Conservation (phyloP, 1,284 basidiomycete species). For the Retiboletus fuscus region DNA sequence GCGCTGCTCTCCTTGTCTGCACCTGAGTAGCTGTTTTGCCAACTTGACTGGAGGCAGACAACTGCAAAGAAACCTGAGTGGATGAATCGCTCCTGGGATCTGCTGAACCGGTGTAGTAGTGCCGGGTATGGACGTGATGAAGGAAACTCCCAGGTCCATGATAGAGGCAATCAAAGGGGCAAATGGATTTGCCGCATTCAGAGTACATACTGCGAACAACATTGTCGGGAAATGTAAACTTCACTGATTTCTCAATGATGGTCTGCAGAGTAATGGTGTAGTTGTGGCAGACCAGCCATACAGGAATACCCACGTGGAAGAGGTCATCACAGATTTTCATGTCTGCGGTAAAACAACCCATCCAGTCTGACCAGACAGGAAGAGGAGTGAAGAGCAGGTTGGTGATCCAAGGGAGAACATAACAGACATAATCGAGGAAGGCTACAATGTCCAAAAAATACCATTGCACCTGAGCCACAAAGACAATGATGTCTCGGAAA, state of each 20-base stretch:
- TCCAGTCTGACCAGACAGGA: constrained; percentile 3
- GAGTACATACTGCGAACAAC: constrained; percentile 5
- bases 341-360: constrained; percentile 28
- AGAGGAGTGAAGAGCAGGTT: neutral
- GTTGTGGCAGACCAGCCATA: neutral
- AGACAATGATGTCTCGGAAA: neutral
- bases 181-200: too few relatives aligned
- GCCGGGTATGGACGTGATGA: too few relatives aligned
- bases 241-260: neutral
- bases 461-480: constrained; percentile 1
- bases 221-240: constrained; percentile 5
- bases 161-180: too few relatives aligned
- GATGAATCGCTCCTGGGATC: too few relatives aligned
- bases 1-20: too few relatives aligned
- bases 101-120: too few relatives aligned
- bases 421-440: constrained; percentile 15
- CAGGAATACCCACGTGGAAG: constrained; percentile 6
- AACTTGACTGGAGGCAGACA: too few relatives aligned
- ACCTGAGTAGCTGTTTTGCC: too few relatives aligned
- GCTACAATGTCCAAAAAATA: constrained; percentile 13
- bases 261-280: neutral
- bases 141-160: too few relatives aligned
- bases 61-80: too few relatives aligned
- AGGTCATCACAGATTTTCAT: constrained; percentile 5
- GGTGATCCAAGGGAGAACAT: too few relatives aligned